These are phyloP conservation scores for Epichloe uncinata DNA, from an alignment of 2,329 filamentous ascomycete species.

Conservation along the genomic window DNA sequence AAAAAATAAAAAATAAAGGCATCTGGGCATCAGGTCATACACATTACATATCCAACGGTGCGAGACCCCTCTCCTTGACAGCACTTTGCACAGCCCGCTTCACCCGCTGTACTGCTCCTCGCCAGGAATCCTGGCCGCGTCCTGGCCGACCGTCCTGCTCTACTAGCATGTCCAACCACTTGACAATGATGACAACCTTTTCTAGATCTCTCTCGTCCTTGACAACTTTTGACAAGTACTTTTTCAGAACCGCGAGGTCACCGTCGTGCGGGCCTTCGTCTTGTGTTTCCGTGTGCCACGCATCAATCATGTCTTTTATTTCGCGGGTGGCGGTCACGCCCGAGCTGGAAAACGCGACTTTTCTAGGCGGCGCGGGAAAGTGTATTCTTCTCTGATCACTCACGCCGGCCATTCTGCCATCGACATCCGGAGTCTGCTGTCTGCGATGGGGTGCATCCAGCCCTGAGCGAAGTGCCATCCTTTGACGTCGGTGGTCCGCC, in stretches of 20 bases:
- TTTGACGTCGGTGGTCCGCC: slow-evolving; percentile 48
- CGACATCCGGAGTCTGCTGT: slow-evolving; percentile 11
- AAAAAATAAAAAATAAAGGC: background rate
- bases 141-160: slow-evolving; percentile 29
- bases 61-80: slow-evolving; percentile 44
- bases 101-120: slow-evolving; percentile 26
- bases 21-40: background rate
- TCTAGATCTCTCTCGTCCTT: slow-evolving; percentile 62
- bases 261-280: slow-evolving; percentile 64
- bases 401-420: slow-evolving; percentile 17
- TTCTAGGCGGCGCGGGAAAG: slow-evolving; percentile 33
- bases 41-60: slow-evolving; percentile 28
- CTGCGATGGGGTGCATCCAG: slow-evolving; percentile 26
- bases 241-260: slow-evolving; percentile 62
- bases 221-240: slow-evolving; percentile 61
- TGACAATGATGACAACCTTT: slow-evolving; percentile 57
- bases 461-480: slow-evolving; percentile 42
- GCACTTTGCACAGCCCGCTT: slow-evolving; percentile 41
- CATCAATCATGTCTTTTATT: slow-evolving; percentile 58
- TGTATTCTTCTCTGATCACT: slow-evolving; percentile 26
- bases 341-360: slow-evolving; percentile 31
- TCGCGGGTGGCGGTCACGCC: slow-evolving; percentile 36
- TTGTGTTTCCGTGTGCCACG: slow-evolving; percentile 63
- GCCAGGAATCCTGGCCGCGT: slow-evolving; percentile 33
- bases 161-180: slow-evolving; percentile 50